A percentile compares a stretch with the other conserved stretches of the same genome.
phyloP scores from a whole-genome alignment of 2,329 filamentous ascomycete species.

The Nakataea oryzae region DNA sequence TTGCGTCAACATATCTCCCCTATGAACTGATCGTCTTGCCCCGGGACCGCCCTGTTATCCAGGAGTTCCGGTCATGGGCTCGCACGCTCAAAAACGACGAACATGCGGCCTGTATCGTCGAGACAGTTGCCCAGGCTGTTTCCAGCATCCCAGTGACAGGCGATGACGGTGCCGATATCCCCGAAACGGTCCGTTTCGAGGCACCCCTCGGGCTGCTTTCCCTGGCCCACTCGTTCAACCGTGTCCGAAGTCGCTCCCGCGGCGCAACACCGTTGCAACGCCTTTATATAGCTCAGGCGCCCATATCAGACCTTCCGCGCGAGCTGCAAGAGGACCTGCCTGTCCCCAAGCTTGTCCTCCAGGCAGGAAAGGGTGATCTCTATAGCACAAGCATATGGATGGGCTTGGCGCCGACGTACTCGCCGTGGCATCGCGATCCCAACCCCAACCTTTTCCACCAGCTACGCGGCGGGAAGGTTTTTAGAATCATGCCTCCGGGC shows the following conservation, averaged over 20 bases:
- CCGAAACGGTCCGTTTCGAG: constrained; percentile 29
- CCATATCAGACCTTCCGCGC: constrained; percentile 57
- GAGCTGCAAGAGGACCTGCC: constrained; percentile 56
- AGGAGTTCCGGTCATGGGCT: constrained; percentile 8
- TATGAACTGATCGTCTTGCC: constrained; percentile 24
- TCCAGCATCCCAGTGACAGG: background rate
- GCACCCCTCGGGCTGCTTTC: constrained; percentile 55
- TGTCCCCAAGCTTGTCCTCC: constrained; percentile 50
- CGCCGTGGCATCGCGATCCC: constrained; percentile 83
- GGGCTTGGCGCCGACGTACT: constrained; percentile 76
- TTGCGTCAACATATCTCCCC: constrained; percentile 21
- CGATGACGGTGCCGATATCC: background rate
- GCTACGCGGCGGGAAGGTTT: constrained; percentile 58
- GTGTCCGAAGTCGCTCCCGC: background rate
- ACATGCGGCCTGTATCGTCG: background rate
- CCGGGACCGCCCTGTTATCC: background rate
- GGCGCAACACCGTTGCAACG: constrained; percentile 15
- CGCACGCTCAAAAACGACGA: background rate
- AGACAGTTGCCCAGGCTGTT: background rate
- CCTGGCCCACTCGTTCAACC: constrained; percentile 43
- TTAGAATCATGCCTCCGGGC: constrained; percentile 60
- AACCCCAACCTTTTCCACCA: constrained; percentile 92
- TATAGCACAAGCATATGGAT: constrained; percentile 85
- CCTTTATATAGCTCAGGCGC: constrained; percentile 83
- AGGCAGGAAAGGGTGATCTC: constrained; percentile 67